Percentiles rank a stretch among this genome's conserved stretches.
Conservation (phyloP, 1,284 basidiomycete species). For the Phylloboletellus chloephorus region DNA sequence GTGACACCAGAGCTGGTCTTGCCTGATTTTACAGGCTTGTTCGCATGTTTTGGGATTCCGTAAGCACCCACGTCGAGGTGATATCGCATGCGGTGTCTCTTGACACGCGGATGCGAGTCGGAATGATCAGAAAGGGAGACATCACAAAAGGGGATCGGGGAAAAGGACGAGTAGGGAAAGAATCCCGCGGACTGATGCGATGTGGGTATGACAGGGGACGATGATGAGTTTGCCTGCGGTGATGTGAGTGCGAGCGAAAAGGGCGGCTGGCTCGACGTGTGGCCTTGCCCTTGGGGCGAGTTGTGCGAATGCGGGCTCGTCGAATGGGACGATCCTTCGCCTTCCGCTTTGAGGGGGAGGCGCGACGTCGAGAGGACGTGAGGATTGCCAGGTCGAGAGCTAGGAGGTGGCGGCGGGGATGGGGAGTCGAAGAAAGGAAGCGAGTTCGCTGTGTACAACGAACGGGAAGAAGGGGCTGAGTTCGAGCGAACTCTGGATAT, state of each 20-base stretch:
- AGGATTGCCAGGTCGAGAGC: constrained; percentile 36
- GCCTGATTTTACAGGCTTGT: constrained; percentile 30
- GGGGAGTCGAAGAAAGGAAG: constrained; percentile 45
- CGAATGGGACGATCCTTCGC: constrained; percentile 35
- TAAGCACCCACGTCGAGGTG: constrained; percentile 72
- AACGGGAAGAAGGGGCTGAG: constrained; percentile 35
- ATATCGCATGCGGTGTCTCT: constrained; percentile 44
- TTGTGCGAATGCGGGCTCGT: constrained; percentile 27
- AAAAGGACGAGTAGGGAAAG: constrained; percentile 33
- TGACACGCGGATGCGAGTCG: constrained; percentile 30
- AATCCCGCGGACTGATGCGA: constrained; percentile 38
- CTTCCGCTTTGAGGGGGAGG: constrained; percentile 45
- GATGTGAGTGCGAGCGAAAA: constrained; percentile 44
- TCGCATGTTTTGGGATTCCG: constrained; percentile 49
- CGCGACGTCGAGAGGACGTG: constrained; percentile 41
- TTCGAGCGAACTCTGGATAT: constrained; percentile 44
- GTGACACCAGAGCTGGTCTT: constrained; percentile 18
- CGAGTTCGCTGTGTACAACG: constrained; percentile 37
- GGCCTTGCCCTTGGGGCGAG: constrained; percentile 29
- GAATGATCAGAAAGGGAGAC: constrained; percentile 27
- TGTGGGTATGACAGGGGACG: constrained; percentile 33
- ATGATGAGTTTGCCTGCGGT: constrained; percentile 35
- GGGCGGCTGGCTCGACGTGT: constrained; percentile 29
- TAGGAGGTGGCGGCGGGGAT: constrained; percentile 37
- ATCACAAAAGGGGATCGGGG: constrained; percentile 26